Evolutionary conservation across 2,329 filamentous ascomycete genomes (phyloP), one percentile per base, ranked within the genome.

Genomic region (Neonectria neomacrospora): DNA sequence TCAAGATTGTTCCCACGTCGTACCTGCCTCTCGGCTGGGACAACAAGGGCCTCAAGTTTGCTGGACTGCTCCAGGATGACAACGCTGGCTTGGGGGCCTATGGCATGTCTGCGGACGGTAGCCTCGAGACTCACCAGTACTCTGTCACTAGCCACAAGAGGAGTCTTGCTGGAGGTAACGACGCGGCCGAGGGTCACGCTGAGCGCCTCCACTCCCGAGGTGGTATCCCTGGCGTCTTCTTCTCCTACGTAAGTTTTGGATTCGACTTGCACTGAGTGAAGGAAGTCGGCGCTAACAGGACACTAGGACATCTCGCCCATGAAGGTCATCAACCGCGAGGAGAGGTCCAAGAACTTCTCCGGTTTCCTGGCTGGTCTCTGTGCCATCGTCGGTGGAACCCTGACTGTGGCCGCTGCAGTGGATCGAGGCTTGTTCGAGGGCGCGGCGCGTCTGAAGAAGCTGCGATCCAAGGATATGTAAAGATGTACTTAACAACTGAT

Each of bases 321-420:
- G 96, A 99, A 98, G 82, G 95, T 99, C 65, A 91, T 99, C 80
- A 99, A 99, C 83, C 91, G 94, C 58, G 96, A 99, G 82, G 91
- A 92, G 70, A 88, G 93, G 50, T 84, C 90, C 64, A 98, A 98
- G 84, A 91, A 91, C 5, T 96, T 99, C 78, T 89, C 93, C 0
- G 92, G 92, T 18, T 99, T 99, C 83, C 80, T 99, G 62, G 95
- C 96, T 1, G 96, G 96, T 51, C 88, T 99, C 20, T 99, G 96
- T 78, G 95, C 95, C 39, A 91, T 98, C 65, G 90, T 99, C 54
- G 96, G 96, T 65, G 96, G 96, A 70, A 99, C 96, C 0, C 81
- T 99, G 69, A 99, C 96, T 0, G 96, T 99, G 18, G 96, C 96
- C 11, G 96, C 96, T 6, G 96, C 96, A 5, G 83, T 99, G 32